These are phyloP conservation scores for Blastomyces parvus DNA, from an alignment of 2,329 filamentous ascomycete genomes.

Conservation along the genomic window DNA sequence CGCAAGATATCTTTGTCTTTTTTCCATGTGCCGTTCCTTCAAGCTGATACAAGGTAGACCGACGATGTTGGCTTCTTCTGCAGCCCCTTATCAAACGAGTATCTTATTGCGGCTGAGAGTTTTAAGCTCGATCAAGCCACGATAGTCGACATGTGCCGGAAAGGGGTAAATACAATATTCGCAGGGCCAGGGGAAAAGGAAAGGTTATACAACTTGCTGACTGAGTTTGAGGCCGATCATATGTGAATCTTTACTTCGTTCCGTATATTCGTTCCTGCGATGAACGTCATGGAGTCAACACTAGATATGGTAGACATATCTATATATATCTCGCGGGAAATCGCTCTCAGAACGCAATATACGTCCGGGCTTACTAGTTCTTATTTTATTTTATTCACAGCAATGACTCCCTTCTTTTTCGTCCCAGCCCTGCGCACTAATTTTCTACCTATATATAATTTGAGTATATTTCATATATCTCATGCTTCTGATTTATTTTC, in stretches of 20 bases:
- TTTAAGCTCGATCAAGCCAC: conserved; percentile 48
- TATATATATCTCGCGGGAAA: too few species aligned
- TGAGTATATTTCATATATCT: not conserved
- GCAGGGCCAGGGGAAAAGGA: conserved; percentile 50
- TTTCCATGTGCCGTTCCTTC: not conserved
- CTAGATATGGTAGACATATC: not conserved
- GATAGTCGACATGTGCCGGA: conserved; percentile 49
- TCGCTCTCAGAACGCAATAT: not conserved
- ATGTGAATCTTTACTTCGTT: conserved; percentile 4
- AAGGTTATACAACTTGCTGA: conserved; percentile 20
- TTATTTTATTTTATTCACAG: not conserved
- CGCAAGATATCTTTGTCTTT: not conserved
- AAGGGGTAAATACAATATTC: conserved; percentile 58
- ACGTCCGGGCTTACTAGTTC: not conserved
- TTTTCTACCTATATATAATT: too few species aligned
- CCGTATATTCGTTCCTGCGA: not conserved
- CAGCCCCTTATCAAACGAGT: conserved; percentile 67
- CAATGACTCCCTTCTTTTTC: not conserved
- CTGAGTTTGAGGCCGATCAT: conserved; percentile 17
- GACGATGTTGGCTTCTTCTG: conserved; percentile 78
- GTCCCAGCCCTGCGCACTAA: too few species aligned
- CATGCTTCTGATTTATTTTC: not conserved
- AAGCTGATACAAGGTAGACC: conserved; percentile 44
- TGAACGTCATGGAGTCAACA: not conserved
- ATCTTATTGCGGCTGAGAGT: conserved; percentile 60